These are phyloP conservation scores for Cladosporium cucumerinum DNA, from an alignment of 2,329 filamentous ascomycete species.

Conservation along the genomic window DNA sequence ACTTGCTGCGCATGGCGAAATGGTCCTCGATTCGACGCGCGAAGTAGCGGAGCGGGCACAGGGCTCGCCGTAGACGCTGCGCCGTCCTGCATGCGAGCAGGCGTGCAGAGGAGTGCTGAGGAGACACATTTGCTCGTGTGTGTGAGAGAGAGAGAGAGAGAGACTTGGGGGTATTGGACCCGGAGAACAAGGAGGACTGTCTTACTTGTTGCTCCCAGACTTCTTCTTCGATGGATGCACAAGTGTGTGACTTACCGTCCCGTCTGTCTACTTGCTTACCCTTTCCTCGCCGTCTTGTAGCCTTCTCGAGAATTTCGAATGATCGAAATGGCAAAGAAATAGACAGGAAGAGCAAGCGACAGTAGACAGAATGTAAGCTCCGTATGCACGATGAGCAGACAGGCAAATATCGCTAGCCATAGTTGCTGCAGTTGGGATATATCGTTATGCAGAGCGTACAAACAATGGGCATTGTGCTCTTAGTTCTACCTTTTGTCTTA, in stretches of 20 bases:
- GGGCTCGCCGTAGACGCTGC: slow-evolving; percentile 6
- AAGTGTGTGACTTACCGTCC: background rate
- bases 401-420: background rate
- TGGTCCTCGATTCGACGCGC: background rate
- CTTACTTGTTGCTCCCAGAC: background rate
- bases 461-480: background rate
- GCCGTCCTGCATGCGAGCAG: slow-evolving; percentile 19
- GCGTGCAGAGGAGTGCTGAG: slow-evolving; percentile 17
- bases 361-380: background rate
- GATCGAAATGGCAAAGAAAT: background rate
- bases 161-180: background rate
- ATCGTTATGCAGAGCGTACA: background rate
- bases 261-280: background rate
- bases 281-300: background rate
- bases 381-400: background rate
- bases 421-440: background rate
- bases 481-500: background rate
- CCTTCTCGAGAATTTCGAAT: background rate
- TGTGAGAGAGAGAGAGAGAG: too few species aligned
- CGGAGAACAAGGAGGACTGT: background rate
- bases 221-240: background rate
- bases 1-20: background rate
- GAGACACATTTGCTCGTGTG: slow-evolving; percentile 17
- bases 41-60: slow-evolving; percentile 17
- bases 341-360: background rate